phyloP scores from a whole-genome alignment of 2,329 filamentous ascomycete genomes.

The Xylariales sp. region DNA sequence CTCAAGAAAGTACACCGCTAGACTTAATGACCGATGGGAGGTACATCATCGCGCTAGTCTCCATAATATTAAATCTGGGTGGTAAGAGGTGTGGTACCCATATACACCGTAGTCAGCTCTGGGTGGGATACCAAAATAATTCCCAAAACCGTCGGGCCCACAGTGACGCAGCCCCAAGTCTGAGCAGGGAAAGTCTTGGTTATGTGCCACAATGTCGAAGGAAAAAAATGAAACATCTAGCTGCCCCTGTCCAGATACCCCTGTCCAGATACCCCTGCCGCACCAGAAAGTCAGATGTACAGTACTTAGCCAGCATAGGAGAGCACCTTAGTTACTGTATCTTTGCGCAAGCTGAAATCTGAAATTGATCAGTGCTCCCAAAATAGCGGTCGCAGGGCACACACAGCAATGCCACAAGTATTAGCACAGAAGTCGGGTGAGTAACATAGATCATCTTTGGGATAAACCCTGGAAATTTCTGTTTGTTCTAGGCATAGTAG shows the following conservation, averaged over 20 bases:
- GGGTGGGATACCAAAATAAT: slow-evolving; percentile 28
- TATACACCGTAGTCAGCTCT: slow-evolving; percentile 20
- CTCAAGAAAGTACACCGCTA: slow-evolving; percentile 26
- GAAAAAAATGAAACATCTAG: slow-evolving; percentile 30
- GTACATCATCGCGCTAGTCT: slow-evolving; percentile 20
- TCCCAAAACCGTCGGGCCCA: slow-evolving; percentile 18
- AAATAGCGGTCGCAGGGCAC: slow-evolving; percentile 5
- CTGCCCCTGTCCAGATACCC: slow-evolving; percentile 19
- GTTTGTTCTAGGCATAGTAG: no score
- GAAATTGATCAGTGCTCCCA: slow-evolving; percentile 1
- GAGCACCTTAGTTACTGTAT: background rate
- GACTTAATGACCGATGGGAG: slow-evolving; percentile 8
- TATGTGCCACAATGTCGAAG: slow-evolving; percentile 6
- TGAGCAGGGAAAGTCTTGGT: slow-evolving; percentile 17
- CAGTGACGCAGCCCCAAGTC: slow-evolving; percentile 23
- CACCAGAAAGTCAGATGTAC: slow-evolving; percentile 6
- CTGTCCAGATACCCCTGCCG: slow-evolving; percentile 10
- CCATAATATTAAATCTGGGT: slow-evolving; percentile 9
- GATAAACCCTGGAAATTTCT: no score
- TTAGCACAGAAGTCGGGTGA: background rate
- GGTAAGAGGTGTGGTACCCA: slow-evolving; percentile 9
- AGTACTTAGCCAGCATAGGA: background rate
- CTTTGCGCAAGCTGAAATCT: slow-evolving; percentile 1
- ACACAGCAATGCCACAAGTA: background rate
- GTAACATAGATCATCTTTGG: background rate